phyloP scores from a whole-genome alignment of 192 early-diverging fungal species.

The Rhizoclosmatium globosum region DNA sequence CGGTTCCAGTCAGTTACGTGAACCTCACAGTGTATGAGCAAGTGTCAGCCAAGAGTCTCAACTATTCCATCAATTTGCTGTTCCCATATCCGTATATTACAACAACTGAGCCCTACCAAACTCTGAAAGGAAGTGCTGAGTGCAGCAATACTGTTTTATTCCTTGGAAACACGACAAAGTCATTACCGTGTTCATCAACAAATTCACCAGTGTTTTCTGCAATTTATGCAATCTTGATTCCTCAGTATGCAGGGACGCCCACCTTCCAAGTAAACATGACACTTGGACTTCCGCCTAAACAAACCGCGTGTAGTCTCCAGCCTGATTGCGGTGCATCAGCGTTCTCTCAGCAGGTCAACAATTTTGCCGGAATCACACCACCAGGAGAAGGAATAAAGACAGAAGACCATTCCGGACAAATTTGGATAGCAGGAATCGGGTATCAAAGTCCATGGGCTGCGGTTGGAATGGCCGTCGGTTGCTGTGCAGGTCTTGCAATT shows the following conservation, averaged over 20 bases:
- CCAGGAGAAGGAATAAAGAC: too few species aligned
- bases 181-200: not conserved
- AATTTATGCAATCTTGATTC: slow-evolving; percentile 6
- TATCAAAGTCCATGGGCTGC: too few species aligned
- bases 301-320: not conserved
- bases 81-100: slow-evolving; percentile 15
- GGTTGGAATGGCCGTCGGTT: too few species aligned
- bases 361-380: too few species aligned
- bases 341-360: too few species aligned
- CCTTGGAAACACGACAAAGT: slow-evolving; percentile 1
- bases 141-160: not conserved
- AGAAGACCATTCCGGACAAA: too few species aligned
- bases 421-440: too few species aligned
- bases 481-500: too few species aligned
- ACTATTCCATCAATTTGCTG: slow-evolving; percentile 23
- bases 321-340: not conserved
- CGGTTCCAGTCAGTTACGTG: not conserved
- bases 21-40: slow-evolving; percentile 16
- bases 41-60: not conserved
- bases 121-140: not conserved
- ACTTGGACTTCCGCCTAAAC: not conserved
- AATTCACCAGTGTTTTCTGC: slow-evolving; percentile 7
- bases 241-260: not conserved
- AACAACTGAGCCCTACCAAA: slow-evolving; percentile 3
- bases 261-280: slow-evolving; percentile 10